Evolutionary conservation across 1,139 yeast species (phyloP).

Genomic region (Yamadazyma kanchanaburiensis): DNA sequence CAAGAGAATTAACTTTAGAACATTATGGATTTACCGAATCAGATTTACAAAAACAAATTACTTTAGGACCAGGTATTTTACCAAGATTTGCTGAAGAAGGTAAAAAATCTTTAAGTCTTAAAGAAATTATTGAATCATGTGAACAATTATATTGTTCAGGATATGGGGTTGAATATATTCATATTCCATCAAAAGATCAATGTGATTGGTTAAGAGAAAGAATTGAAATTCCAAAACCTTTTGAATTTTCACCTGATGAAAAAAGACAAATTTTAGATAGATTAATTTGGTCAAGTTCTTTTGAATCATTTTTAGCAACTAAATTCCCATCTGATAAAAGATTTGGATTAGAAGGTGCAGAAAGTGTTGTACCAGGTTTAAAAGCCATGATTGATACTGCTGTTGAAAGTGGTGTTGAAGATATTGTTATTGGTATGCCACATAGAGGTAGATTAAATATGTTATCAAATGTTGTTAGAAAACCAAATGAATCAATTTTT

Average conservation of each 20-base stretch:
- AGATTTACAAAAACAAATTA: constrained; percentile 79
- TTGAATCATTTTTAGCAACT: constrained; percentile 87
- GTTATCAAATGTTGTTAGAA: constrained; percentile 96
- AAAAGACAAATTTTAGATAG: constrained; percentile 96
- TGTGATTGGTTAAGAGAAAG: constrained; percentile 99
- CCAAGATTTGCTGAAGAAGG: constrained; percentile 83
- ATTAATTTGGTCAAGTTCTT: constrained; percentile 92
- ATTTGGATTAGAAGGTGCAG: constrained; percentile 98
- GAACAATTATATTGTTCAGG: constrained; percentile 84
- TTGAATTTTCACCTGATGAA: constrained; percentile 78
- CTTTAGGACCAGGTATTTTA: constrained; percentile 95
- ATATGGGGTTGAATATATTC: constrained; percentile 94
- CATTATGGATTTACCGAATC: constrained; percentile 87
- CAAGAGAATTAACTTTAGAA: constrained; percentile 87
- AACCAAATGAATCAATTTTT: constrained; percentile 96
- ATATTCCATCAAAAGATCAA: constrained; percentile 90
- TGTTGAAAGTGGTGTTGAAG: constrained; percentile 92
- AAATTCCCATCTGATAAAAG: constrained; percentile 98
- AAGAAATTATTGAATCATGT: constrained; percentile 74
- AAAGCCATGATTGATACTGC: constrained; percentile 92
- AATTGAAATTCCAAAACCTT: constrained; percentile 89
- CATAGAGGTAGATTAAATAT: constrained; percentile 99
- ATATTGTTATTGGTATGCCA: constrained; percentile 98
- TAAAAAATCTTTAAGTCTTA: constrained; percentile 61
- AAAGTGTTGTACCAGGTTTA: constrained; percentile 94